phyloP scores from a whole-genome alignment of 2,329 filamentous ascomycete species.

The Sodiomyces alkalinus region DNA sequence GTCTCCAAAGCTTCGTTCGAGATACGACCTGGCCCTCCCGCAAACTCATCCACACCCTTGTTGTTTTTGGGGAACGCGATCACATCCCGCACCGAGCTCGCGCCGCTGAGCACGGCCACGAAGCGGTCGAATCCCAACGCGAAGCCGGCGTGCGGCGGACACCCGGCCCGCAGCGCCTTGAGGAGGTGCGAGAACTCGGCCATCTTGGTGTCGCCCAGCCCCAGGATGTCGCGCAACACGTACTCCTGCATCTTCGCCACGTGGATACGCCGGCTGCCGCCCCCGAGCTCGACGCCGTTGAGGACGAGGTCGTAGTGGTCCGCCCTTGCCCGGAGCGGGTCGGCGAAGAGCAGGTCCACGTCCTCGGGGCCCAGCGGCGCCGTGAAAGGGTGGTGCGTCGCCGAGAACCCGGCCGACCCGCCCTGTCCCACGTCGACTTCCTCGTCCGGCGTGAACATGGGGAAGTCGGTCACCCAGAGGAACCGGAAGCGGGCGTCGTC shows the following conservation, averaged over 20 bases:
- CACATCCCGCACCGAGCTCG: slow-evolving; percentile 71
- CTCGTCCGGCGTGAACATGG: slow-evolving; percentile 69
- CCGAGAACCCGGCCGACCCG: slow-evolving; percentile 61
- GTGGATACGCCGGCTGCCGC: slow-evolving; percentile 87
- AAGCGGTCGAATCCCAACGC: slow-evolving; percentile 86
- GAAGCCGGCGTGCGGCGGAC: slow-evolving; percentile 88
- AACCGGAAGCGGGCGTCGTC: slow-evolving; percentile 46
- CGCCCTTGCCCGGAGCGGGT: slow-evolving; percentile 58
- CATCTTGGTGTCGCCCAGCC: slow-evolving; percentile 59
- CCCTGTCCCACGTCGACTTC: slow-evolving; percentile 61
- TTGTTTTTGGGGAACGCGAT: slow-evolving; percentile 95
- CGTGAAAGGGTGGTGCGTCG: slow-evolving; percentile 94
- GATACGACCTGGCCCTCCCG: slow-evolving; percentile 59
- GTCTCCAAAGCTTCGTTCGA: slow-evolving; percentile 37
- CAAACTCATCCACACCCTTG: slow-evolving; percentile 73
- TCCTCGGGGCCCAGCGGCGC: slow-evolving; percentile 61
- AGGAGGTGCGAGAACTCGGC: slow-evolving; percentile 74
- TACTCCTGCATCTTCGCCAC: slow-evolving; percentile 68
- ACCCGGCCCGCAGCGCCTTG: slow-evolving; percentile 67
- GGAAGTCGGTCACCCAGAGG: slow-evolving; percentile 81
- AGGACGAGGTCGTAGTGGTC: slow-evolving; percentile 95
- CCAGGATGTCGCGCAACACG: slow-evolving; percentile 68
- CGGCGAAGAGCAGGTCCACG: slow-evolving; percentile 54
- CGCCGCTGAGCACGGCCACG: slow-evolving; percentile 63
- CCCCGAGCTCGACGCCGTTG: slow-evolving; percentile 88